These are phyloP conservation scores for Setomelanomma holmii DNA, from an alignment of 2,329 filamentous ascomycete species.

Conservation along the genomic window DNA sequence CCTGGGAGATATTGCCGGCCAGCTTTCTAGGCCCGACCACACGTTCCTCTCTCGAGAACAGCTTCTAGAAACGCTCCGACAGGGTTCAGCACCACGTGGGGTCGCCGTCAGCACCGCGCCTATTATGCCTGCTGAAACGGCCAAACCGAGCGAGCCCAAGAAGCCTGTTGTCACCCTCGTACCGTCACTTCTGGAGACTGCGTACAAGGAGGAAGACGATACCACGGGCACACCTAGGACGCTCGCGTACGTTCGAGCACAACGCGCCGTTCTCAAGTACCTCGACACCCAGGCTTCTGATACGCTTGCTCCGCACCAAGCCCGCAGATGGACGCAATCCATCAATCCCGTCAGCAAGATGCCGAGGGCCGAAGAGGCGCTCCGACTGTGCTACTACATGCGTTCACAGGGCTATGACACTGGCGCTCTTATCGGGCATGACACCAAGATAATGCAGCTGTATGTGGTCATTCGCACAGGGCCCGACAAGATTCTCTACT, in stretches of 20 bases:
- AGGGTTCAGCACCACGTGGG: too few species aligned
- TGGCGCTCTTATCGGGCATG: slow-evolving; percentile 18
- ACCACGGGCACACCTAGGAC: slow-evolving; percentile 13
- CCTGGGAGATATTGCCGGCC: neutral
- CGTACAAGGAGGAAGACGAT: slow-evolving; percentile 26
- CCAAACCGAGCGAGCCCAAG: neutral
- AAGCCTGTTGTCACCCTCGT: slow-evolving; percentile 15
- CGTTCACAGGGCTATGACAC: slow-evolving; percentile 32
- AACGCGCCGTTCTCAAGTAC: slow-evolving; percentile 21
- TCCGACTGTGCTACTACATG: slow-evolving; percentile 43
- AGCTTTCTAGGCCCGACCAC: neutral
- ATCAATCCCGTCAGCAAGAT: slow-evolving; percentile 10
- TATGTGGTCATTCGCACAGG: slow-evolving; percentile 14
- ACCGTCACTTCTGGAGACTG: slow-evolving; percentile 12
- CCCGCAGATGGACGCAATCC: slow-evolving; percentile 18
- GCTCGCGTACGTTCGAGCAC: slow-evolving; percentile 24
- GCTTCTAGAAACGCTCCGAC: too few species aligned
- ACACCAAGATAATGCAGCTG: slow-evolving; percentile 9
- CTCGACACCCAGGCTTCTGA: slow-evolving; percentile 18
- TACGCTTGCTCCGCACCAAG: slow-evolving; percentile 14
- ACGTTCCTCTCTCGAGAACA: too few species aligned
- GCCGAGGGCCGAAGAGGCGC: slow-evolving; percentile 23
- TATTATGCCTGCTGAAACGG: neutral
- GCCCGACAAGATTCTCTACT: slow-evolving; percentile 21
- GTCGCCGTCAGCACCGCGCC: too few species aligned